Evolutionary conservation across 495 filamentous ascomycete species (phyloP).

Genomic region (Aspergillus diversus): DNA sequence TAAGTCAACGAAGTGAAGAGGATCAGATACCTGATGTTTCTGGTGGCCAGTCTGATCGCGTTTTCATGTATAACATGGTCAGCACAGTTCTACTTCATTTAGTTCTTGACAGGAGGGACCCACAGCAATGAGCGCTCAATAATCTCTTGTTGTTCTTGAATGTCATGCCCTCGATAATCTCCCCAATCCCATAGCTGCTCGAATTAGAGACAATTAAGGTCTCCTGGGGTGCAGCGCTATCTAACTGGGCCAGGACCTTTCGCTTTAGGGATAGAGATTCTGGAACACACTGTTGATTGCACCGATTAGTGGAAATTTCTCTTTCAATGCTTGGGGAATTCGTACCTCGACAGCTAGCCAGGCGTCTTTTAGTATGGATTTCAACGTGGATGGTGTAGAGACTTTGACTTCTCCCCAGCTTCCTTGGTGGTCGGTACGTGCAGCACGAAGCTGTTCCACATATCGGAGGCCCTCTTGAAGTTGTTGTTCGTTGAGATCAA

Average conservation of each 20-base stretch:
- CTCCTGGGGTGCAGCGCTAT: slow-evolving; percentile 25
- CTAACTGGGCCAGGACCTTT: slow-evolving; percentile 34
- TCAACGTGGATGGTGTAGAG: slow-evolving; percentile 21
- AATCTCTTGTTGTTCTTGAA: slow-evolving; percentile 30
- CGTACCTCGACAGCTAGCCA: slow-evolving; percentile 44
- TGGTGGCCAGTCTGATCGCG: slow-evolving; percentile 42
- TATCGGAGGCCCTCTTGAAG: slow-evolving; percentile 5
- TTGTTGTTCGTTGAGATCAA: slow-evolving; percentile 4
- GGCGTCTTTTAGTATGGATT: slow-evolving; percentile 26
- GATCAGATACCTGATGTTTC: slow-evolving; percentile 43
- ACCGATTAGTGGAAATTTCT: neutral
- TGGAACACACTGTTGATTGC: slow-evolving; percentile 34
- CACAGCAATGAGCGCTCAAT: slow-evolving; percentile 43
- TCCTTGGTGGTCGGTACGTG: slow-evolving; percentile 10
- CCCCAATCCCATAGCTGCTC: slow-evolving; percentile 40
- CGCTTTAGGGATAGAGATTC: slow-evolving; percentile 36
- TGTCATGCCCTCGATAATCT: slow-evolving; percentile 36
- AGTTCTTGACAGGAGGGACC: slow-evolving; percentile 11
- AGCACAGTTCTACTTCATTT: neutral
- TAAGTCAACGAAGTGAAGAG: neutral
- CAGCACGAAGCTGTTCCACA: slow-evolving; percentile 14
- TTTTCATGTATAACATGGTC: neutral
- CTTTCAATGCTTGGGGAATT: neutral
- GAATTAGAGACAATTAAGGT: slow-evolving; percentile 48
- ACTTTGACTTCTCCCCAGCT: slow-evolving; percentile 26